Evolutionary conservation across 2,329 filamentous ascomycete species (phyloP), one percentile per base, ranked within the genome.

Genomic region (Calonectria montana): DNA sequence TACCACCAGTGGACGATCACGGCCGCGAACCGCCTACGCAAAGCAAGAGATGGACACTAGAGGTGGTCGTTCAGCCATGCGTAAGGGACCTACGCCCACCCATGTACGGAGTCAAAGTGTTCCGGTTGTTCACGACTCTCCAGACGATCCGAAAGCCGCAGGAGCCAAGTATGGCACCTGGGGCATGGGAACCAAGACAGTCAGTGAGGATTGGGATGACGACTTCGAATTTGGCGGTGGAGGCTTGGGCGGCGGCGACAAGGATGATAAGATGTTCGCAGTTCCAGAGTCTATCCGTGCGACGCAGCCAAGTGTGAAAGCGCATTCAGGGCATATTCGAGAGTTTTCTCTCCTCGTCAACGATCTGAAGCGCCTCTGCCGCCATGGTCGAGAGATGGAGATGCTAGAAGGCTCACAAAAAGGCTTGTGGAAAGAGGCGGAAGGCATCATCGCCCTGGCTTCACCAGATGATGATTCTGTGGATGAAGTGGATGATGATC

Each of bases 171-270:
- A 95, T 79, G 93, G 94, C 50, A 96, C 94, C 1, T 96, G 94
- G 94, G 94, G 93, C 2, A 85, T 95, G 48, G 91, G 93, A n/a
- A 92, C 91, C 73, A 96, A 96, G 82, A 93, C 91, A 18, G 92
- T 92, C 13, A 96, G 93, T 73, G 94, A 97, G 81, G 94, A 97
- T 79, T 97, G 94, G 94, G 94, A 96, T 77, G 94, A 96, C 74
- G 94, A 97, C 81, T 97, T 97, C 77, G 94, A 96, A 72, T 96
- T 96, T 80, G 88, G 88, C 10, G 86, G 84, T 29, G 81, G 87
- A 37, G 85, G 84, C 50, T 78, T 83, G 41, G 81, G 73, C 5
- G 82, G 82, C n/a, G 81, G 82, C 43, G 83, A 82, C 39, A 82
- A 80, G 31, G 81, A 82, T 29, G 82, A 81, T 4, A 74, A 80